Evolutionary conservation across 257 asterid genomes (phyloP), one percentile per base, ranked within the genome.

Genomic region (Ilex asprella): DNA sequence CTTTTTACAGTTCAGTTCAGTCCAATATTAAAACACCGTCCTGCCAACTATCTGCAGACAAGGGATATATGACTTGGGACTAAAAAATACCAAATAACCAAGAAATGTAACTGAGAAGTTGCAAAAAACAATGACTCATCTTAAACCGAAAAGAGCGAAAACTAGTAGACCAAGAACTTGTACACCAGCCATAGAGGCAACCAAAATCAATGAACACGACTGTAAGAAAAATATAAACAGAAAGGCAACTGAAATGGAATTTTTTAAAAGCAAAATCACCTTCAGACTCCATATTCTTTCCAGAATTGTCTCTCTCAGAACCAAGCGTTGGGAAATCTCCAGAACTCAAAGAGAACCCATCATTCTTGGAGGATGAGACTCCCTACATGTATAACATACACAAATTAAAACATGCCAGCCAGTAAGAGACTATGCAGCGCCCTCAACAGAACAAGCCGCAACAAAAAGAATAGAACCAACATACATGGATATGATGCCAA

Each of bases 241-340:
- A 8, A 4, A 35, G 41, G 41, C 41, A 35, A 35, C 41, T 35
- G 8, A 35, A 35, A 35, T 35, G 41, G 8, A 35, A 35, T 4
- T 35, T 35, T 35, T 35, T 35, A 35, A 35, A 27, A 54, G 50
- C 32, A 52, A 41, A 62, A 66, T 64, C 67, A 89, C 96, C 97
- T 81, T 73, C 82, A 44, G 76, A 64, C 66, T 85, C 97, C 16
- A 65, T 58, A 74, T 70, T 82, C 76, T 82, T 87, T 60, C 70
- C 68, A n/a, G 77, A 56, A 64, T 72, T 63, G 67, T 82, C 94
- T 80, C 74, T 89, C 70, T 82, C 94, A 27, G 96, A 60, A 29
- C 89, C 88, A 57, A 89, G 99, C 27, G 88, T 85, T 6, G 99
- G 97, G 84, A 93, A 93, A 78, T 93, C 97, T 67, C 97, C 95